Evolutionary conservation across 371 early-diverging fungal species (phyloP).

Genomic region (Cokeromyces recurvatus): DNA sequence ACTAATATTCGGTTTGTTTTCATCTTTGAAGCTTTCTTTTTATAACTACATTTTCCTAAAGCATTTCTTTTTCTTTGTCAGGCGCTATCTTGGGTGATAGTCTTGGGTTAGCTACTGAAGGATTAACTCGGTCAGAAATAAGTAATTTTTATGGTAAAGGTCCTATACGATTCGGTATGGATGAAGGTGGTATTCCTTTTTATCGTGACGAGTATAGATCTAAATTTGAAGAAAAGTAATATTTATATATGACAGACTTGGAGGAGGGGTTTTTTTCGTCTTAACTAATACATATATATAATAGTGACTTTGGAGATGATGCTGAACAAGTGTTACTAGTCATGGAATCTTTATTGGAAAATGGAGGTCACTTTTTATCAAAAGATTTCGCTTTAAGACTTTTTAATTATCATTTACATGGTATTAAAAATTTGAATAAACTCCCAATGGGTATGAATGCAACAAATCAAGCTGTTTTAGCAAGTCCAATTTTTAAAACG

Average conservation of each 20-base stretch:
- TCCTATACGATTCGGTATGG: constrained; percentile 56
- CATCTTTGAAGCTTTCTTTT: too few relatives aligned
- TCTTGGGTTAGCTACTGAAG: constrained; percentile 66
- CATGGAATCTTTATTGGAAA: constrained; percentile 46
- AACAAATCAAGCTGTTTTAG: constrained; percentile 47
- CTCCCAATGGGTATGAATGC: constrained; percentile 51
- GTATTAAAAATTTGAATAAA: constrained; percentile 50
- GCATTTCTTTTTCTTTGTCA: constrained; percentile 12
- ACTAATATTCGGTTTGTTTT: constrained; percentile 43
- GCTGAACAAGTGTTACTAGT: constrained; percentile 62
- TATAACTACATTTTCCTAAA: too few relatives aligned
- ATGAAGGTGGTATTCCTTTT: constrained; percentile 38
- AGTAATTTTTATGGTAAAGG: constrained; percentile 48
- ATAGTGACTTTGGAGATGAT: constrained; percentile 65
- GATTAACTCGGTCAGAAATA: constrained; percentile 47
- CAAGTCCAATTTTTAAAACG: constrained; percentile 33
- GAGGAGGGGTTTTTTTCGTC: constrained; percentile 30
- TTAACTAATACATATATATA: background rate
- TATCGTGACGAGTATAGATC: constrained; percentile 30
- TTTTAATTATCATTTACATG: constrained; percentile 43
- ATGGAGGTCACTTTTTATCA: constrained; percentile 47
- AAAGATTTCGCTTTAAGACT: constrained; percentile 48
- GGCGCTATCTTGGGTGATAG: constrained; percentile 69
- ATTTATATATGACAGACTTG: too few relatives aligned
- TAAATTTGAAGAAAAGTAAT: constrained; percentile 44